phyloP scores from a whole-genome alignment of 768 basidiomycete genomes.

The Ramaria sp. region DNA sequence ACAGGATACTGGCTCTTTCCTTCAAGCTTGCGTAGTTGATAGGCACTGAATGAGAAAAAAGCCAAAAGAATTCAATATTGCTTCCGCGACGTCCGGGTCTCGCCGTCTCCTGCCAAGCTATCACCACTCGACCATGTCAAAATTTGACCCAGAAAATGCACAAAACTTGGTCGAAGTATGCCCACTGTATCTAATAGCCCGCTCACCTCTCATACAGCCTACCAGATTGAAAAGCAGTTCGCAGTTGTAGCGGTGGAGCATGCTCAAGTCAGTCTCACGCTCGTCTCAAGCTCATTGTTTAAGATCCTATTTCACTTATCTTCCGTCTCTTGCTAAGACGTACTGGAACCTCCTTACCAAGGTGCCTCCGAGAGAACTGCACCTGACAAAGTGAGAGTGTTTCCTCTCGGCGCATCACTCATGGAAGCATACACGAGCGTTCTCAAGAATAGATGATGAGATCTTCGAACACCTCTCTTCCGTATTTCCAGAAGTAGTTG shows the following conservation, averaged over 20 bases:
- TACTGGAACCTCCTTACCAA: conserved; percentile 91
- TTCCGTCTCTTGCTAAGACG: conserved; percentile 39
- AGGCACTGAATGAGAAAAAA: neutral
- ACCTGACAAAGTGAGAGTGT: conserved; percentile 62
- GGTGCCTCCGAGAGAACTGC: conserved; percentile 64
- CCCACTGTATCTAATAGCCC: conserved; percentile 2
- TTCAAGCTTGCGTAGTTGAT: neutral
- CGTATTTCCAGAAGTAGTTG: conserved; percentile 68
- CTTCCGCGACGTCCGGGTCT: neutral
- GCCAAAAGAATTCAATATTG: neutral
- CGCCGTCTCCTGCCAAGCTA: conserved; percentile 1
- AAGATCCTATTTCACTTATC: no score
- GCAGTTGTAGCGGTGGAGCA: conserved; percentile 96
- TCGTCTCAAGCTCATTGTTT: neutral
- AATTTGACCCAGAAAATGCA: conserved; percentile 83
- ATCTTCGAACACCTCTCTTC: conserved; percentile 68
- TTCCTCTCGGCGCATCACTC: neutral
- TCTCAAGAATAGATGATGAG: conserved; percentile 79
- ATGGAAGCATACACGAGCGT: neutral
- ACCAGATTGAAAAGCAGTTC: conserved; percentile 91
- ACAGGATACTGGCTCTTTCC: neutral
- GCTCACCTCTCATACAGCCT: neutral
- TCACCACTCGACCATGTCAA: conserved; percentile 10
- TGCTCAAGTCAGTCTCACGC: conserved; percentile 57
- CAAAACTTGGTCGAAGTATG: conserved; percentile 83